These are phyloP conservation scores for Sorghum bicolor DNA, from an alignment of 176 grass and related monocot genomes.

Conservation along the genomic window DNA sequence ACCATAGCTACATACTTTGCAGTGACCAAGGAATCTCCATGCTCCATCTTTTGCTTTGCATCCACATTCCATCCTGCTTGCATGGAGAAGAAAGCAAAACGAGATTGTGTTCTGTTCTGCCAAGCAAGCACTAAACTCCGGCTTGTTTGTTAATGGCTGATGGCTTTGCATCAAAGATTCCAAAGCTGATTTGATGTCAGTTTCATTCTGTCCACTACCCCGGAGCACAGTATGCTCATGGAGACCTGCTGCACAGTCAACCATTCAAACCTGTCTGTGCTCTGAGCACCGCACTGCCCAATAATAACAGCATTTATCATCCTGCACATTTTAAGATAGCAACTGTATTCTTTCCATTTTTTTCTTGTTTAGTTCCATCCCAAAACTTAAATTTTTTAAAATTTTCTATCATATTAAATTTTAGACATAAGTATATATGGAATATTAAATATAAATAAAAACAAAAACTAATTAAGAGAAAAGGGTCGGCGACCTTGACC, in stretches of 20 bases:
- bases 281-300: neutral
- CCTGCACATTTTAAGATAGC: too few relatives aligned
- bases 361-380: too few relatives aligned
- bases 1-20: too few relatives aligned
- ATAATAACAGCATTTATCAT: neutral
- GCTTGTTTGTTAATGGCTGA: neutral
- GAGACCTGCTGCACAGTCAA: conserved; percentile 14
- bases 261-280: conserved; percentile 17
- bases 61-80: conserved; percentile 3
- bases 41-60: conserved; percentile 36
- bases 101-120: conserved; percentile 20
- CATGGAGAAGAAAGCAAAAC: conserved; percentile 23
- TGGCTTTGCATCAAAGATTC: conserved; percentile 11
- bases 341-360: neutral
- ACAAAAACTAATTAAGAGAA: too few relatives aligned
- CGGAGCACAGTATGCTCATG: neutral
- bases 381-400: too few relatives aligned
- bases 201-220: conserved; percentile 30
- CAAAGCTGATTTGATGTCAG: conserved; percentile 34
- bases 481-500: too few relatives aligned
- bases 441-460: too few relatives aligned
- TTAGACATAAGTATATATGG: too few relatives aligned
- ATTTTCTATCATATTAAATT: too few relatives aligned
- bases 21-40: neutral
- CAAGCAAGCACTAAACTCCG: neutral